Base-by-base conservation (phyloP, 305 asterid species). In the Nicotiana rustica region DNA sequence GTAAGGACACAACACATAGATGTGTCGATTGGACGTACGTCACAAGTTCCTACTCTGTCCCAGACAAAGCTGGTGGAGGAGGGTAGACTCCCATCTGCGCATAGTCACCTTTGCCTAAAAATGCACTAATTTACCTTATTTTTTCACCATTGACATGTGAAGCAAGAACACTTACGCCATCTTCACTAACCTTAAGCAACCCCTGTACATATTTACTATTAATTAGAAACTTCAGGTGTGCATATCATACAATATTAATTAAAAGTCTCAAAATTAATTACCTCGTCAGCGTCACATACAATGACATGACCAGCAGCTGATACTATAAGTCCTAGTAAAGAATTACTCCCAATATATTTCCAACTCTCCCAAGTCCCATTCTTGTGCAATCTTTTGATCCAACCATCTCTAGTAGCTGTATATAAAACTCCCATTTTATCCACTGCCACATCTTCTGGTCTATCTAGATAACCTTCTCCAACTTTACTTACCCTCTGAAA, bases 361-460 rank as follows among this genome's bases (percentile, higher is more conserved):
- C 90, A 93, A 70, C 85, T 83, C 85, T 91, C 94, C 97, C 94
- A 92, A 4, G 89, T 84, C 61, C 94, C 97, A 78, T 95, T 93
- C 64, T 52, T 85, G 56, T 87, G 89, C 89, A 90, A 35, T 85
- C 89, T 90, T 80, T 70, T 90, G 79, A 95, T 85, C 89, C 89
- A 90, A 19, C 98, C 98, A 87, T 93, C 97, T 80, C 97, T 87
- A 12, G 96, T 87, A 13, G 91, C 93, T 4, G 97, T 90, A 73
- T 91, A 90, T 3, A 95, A 7, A 56, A 87, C 75, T 57, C 95
- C 97, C 4, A 0, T 80, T 85, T 82, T 71, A 82, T 93, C 94
- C 29, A 95, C 65, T 13, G 91, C 87, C 0, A 92, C 79, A 78
- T 88, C 96, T 83, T 95, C 97, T 18, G 98, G 94, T 71, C 88